A percentile compares a stretch with the other conserved stretches of the same genome.
Conservation (phyloP, 176 grass and related monocot species). For the Pontederia crassipes region DNA sequence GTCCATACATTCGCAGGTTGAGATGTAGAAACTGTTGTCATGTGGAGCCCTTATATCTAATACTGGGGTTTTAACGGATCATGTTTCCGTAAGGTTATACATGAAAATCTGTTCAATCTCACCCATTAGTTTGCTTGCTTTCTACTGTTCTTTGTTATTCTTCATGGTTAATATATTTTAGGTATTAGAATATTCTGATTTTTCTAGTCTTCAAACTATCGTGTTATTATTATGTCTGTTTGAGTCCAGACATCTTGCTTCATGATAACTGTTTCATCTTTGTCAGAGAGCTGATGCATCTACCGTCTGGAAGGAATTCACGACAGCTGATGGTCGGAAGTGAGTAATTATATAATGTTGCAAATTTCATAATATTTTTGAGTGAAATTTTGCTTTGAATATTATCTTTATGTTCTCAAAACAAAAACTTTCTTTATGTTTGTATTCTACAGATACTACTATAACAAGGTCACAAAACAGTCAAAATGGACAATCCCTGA, state of each 20-base stretch:
- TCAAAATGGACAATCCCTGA: slow-evolving; percentile 97
- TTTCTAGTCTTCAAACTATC: too few species aligned
- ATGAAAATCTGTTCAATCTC: too few species aligned
- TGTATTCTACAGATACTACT: slow-evolving; percentile 47
- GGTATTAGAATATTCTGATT: not conserved
- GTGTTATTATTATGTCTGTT: too few species aligned
- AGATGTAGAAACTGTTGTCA: too few species aligned
- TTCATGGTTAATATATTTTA: not conserved
- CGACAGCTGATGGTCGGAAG: slow-evolving; percentile 71
- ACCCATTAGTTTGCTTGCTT: not conserved
- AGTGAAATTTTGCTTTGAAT: not conserved
- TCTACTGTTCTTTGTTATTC: not conserved
- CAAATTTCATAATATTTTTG: not conserved
- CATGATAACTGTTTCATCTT: not conserved
- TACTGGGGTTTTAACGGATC: too few species aligned
- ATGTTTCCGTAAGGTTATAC: too few species aligned
- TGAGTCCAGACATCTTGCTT: too few species aligned
- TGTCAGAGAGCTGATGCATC: slow-evolving; percentile 78
- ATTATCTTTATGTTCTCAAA: not conserved
- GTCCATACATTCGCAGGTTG: too few species aligned
- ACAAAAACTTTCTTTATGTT: not conserved
- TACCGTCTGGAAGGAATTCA: slow-evolving; percentile 98
- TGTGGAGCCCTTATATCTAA: too few species aligned
- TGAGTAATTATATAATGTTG: slow-evolving; percentile 29
- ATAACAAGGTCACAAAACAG: slow-evolving; percentile 67